Base-by-base conservation (phyloP, 441 rosid genomes). In the Gossypium schwendimanii region DNA sequence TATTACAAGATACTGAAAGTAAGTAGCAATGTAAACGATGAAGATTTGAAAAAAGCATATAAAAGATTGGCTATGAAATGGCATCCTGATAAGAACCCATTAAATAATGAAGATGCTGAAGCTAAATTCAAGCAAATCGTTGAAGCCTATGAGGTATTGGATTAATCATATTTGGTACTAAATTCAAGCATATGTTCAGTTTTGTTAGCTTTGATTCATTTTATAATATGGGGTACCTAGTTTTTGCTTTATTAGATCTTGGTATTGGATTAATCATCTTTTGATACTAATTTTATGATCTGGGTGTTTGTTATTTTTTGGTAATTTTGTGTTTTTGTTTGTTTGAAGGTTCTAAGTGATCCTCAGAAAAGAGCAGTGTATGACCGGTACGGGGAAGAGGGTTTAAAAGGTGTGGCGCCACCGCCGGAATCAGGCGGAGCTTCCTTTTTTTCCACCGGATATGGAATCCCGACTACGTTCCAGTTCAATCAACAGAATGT, bases 51-150 rank as follows among this genome's bases (percentile, higher is more conserved):
- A 87, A 92, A 87, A 75, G 92, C 93, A 31, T 91, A 91, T 63
- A 76, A 93, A 59, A 92, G 86, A 59, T 90, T 91, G 45, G 94
- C 94, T 24, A 90, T 92, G 97, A 92, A 89, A 63, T 90, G 96
- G 94, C 96, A 90, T 80, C 93, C 93, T 71, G 97, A 91, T 74
- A 87, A 92, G 81, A 91, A 90, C 77, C 96, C 91, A 6, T 85
- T 74, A 74, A 90, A 84, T 81, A 90, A 90, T 78, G 88, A 86
- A 36, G 94, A 90, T 5, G 91, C 96, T 28, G 97, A 92, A 73
- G 93, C 93, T 17, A 89, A 83, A 82, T 90, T 92, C 79, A 92
- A 92, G 80, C 89, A 89, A 81, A 87, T 92, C 82, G 87, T 93
- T 77, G 93, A 92, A 69, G 97, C 97, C 18, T 90, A 90, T 45